Evolutionary conservation across 169 alveolate genomes (phyloP).

Genomic region (Eimeria brunetti): DNA sequence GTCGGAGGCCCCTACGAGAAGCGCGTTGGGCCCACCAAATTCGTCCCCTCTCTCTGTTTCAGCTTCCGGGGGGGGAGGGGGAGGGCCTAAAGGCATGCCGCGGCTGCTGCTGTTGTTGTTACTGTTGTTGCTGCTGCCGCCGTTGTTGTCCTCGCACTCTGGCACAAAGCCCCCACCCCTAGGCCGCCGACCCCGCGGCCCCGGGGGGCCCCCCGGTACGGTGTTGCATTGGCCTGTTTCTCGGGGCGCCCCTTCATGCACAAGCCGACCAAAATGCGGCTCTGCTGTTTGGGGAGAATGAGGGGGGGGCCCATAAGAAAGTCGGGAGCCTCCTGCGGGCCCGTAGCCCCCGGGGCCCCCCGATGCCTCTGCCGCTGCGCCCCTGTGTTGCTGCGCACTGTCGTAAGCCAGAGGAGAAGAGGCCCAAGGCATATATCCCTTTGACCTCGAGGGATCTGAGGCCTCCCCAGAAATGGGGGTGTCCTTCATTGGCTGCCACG

Average conservation of each 20-base stretch:
- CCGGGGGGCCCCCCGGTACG: not conserved
- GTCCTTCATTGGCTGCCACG: slow-evolving; percentile 9
- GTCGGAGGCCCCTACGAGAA: not conserved
- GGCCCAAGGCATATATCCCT: not conserved
- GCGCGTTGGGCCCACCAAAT: slow-evolving; percentile 3
- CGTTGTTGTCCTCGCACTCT: slow-evolving; percentile 16
- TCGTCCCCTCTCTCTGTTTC: not conserved
- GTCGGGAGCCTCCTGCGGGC: not conserved
- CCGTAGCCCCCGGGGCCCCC: not conserved
- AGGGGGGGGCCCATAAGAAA: slow-evolving; percentile 10
- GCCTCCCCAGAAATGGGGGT: not conserved
- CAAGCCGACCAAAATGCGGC: slow-evolving; percentile 1
- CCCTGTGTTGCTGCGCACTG: slow-evolving; percentile 48
- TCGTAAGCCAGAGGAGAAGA: slow-evolving; percentile 47
- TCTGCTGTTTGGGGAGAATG: not conserved
- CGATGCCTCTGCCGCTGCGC: not conserved
- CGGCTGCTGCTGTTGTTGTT: not conserved
- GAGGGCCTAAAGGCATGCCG: not conserved
- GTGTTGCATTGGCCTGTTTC: not conserved
- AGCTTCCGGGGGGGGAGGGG: not conserved
- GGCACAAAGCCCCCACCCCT: not conserved
- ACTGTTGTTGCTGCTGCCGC: not conserved
- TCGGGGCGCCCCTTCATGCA: slow-evolving; percentile 43
- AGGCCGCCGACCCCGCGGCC: not conserved
- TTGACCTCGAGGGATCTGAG: not conserved